Conservation (phyloP, 306 rosid genomes). For the Pyrus communis region DNA sequence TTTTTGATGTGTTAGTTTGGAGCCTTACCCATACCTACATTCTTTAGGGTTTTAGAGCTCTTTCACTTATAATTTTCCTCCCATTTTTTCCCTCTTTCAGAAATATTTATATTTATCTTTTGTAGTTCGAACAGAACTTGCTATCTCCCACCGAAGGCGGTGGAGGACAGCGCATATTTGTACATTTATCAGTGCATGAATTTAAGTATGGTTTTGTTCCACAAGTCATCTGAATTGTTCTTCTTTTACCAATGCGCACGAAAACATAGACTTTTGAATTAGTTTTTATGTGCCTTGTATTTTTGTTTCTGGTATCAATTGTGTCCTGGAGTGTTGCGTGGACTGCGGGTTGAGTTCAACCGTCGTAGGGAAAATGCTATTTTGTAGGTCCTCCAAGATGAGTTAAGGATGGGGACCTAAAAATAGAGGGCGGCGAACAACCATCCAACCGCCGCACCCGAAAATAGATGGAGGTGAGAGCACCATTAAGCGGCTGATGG, state of each 20-base stretch:
- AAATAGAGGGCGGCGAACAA: not conserved
- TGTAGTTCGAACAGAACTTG: slow-evolving; percentile 14
- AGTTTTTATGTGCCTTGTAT: not conserved
- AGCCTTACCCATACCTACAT: slow-evolving; percentile 11
- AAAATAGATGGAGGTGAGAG: not conserved
- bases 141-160: slow-evolving; percentile 38
- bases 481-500: not conserved
- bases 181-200: slow-evolving; percentile 28
- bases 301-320: not conserved
- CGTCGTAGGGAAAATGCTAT: not conserved
- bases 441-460: not conserved
- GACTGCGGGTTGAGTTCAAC: not conserved
- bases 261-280: not conserved
- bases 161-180: slow-evolving; percentile 39
- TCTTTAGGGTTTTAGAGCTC: slow-evolving; percentile 36
- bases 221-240: not conserved
- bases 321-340: not conserved
- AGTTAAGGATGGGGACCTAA: not conserved
- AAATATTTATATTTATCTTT: not conserved
- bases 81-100: not conserved
- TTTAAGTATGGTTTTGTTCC: slow-evolving; percentile 4
- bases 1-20: slow-evolving; percentile 44
- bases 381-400: not conserved
- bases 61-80: slow-evolving; percentile 28
- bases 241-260: not conserved